Evolutionary conservation across 208 protist genomes (phyloP), one percentile per base, ranked within the genome.

Genomic region (Lotmaria passim): DNA sequence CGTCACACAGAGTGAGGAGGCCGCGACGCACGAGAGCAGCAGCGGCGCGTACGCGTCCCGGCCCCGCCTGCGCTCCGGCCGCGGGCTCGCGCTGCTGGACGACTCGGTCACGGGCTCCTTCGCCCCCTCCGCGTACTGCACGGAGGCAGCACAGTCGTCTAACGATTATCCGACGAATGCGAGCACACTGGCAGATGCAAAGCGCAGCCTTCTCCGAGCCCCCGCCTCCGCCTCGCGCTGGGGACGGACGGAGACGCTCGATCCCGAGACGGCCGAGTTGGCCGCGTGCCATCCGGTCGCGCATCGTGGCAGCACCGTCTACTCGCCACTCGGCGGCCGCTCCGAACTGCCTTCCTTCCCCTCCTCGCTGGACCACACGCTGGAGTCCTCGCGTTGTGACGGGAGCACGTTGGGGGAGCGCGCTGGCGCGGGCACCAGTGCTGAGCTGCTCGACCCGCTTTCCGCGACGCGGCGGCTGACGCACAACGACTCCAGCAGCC

Each of bases 61-160:
- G 12, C 43, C 51, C 4, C 36, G 43, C 26, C 46, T 65, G 19
- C 53, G 57, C 24, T 51, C 64, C 2, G 78, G 78, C 14, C 69
- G 66, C 38, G 78, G 78, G 7, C 63, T 83, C 21, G 78, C 78
- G 1, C 73, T 83, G 19, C 73, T 83, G 0, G 78, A 83, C 31
- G 78, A 83, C 53, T 73, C 76, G 31, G 39, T 55, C 5, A 43
- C 46, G 19, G 44, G 26, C 8, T 58, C 60, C 15, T 23, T 38
- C 12, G 46, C 41, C 30, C 50, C 62, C 7, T 67, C 71, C 31
- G 65, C 21, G 33, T 51, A 51, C 14, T 30, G 26, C 28, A 6
- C 34, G 17, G 62, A 60, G 14, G 19, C 44, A n/a, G 5, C n/a
- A 17, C 28, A 21, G 43, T 51, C 39, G 7, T 23, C 44, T 7